Percentiles rank a stretch among this genome's conserved stretches.
Conservation (phyloP, 768 basidiomycete genomes). For the Rhizopogon roseolus region DNA sequence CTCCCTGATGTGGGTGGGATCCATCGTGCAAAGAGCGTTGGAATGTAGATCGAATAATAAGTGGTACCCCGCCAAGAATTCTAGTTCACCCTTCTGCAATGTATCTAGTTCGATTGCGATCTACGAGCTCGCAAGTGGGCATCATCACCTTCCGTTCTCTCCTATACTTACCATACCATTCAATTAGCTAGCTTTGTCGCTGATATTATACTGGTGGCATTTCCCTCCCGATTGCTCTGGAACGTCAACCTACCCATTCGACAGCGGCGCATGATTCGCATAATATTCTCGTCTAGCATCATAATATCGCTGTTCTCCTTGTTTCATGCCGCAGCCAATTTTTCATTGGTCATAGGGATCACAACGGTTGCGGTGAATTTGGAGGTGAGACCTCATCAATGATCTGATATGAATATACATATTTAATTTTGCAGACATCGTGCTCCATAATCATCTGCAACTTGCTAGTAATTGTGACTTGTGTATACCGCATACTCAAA, state of each 20-base stretch:
- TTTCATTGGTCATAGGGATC: background rate
- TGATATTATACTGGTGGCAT: conserved; percentile 2
- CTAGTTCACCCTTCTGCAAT: background rate
- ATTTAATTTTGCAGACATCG: background rate
- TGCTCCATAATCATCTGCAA: conserved; percentile 7
- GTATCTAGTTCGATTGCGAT: background rate
- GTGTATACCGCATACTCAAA: background rate
- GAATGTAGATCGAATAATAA: background rate
- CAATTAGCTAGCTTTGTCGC: conserved; percentile 1
- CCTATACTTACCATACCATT: background rate
- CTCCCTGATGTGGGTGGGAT: conserved; percentile 12
- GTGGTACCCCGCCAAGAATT: conserved; percentile 5
- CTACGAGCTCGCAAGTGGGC: conserved; percentile 5
- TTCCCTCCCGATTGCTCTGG: conserved; percentile 11
- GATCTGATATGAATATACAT: background rate
- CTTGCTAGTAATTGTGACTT: conserved; percentile 6
- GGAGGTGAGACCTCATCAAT: background rate
- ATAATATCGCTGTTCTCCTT: conserved; percentile 12
- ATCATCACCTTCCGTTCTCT: background rate
- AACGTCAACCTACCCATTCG: conserved; percentile 9
- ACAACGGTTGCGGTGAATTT: background rate
- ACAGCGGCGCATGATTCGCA: conserved; percentile 12
- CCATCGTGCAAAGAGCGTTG: conserved; percentile 1
- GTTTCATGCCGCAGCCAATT: background rate
- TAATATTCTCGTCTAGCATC: conserved; percentile 5